phyloP scores from a whole-genome alignment of 179 eudicot genomes.

The Silene coronaria region DNA sequence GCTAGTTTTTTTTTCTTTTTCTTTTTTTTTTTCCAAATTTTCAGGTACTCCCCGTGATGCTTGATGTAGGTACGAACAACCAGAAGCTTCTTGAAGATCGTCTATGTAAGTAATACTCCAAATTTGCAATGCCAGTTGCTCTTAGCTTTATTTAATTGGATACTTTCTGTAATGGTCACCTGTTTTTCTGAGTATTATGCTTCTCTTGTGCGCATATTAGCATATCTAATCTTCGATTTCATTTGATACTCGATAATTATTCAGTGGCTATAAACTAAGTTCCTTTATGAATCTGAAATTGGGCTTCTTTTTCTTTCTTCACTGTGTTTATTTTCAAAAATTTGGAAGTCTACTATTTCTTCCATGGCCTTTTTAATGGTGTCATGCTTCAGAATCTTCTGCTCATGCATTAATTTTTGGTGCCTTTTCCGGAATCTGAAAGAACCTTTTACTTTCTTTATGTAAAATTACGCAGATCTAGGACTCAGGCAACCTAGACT shows the following conservation, averaged over 20 bases:
- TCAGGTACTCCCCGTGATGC: constrained; percentile 95
- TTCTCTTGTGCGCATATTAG: neutral
- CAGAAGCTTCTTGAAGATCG: constrained; percentile 79
- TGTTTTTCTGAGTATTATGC: neutral
- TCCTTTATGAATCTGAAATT: neutral
- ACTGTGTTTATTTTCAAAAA: neutral
- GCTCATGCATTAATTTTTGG: neutral
- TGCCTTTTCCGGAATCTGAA: constrained; percentile 12
- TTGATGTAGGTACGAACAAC: constrained; percentile 98
- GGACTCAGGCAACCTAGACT: constrained; percentile 87
- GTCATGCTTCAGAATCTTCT: neutral
- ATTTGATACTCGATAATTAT: neutral
- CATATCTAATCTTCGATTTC: neutral
- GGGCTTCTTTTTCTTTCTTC: neutral
- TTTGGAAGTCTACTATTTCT: neutral
- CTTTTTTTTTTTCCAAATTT: constrained; percentile 9
- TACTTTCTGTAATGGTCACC: neutral
- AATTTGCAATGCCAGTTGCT: constrained; percentile 11
- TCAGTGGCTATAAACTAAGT: neutral
- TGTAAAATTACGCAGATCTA: constrained; percentile 57
- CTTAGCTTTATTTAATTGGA: neutral
- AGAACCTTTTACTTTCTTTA: constrained; percentile 15
- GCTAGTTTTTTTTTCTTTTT: constrained; percentile 6
- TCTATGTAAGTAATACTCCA: constrained; percentile 58
- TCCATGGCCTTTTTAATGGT: neutral